These are phyloP conservation scores for Hysterium pulicare DNA, from an alignment of 2,329 filamentous ascomycete genomes.

Conservation along the genomic window DNA sequence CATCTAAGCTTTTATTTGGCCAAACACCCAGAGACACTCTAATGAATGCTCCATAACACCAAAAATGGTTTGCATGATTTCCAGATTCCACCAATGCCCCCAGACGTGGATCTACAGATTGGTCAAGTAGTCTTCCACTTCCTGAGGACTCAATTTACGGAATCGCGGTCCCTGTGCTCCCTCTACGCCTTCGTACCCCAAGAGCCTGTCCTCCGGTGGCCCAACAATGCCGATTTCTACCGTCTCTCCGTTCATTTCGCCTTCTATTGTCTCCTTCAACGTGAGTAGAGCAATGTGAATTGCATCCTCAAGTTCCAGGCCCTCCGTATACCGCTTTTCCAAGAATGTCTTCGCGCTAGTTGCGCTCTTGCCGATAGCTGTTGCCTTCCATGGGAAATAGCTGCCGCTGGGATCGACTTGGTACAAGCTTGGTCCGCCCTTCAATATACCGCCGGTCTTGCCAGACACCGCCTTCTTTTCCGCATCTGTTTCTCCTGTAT, in stretches of 20 bases:
- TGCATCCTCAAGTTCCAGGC: slow-evolving; percentile 93
- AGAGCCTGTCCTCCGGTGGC: slow-evolving; percentile 84
- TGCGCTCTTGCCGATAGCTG: slow-evolving; percentile 96
- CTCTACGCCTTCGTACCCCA: slow-evolving; percentile 87
- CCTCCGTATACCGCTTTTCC: slow-evolving; percentile 98
- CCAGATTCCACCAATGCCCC: neutral
- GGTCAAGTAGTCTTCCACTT: slow-evolving; percentile 99
- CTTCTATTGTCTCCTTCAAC: slow-evolving; percentile 98
- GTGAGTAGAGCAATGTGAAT: slow-evolving; percentile 97
- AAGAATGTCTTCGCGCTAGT: slow-evolving; percentile 98
- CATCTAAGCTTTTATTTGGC: too few relatives aligned
- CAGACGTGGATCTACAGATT: slow-evolving; percentile 67
- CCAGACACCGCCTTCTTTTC: slow-evolving; percentile 70
- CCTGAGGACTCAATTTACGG: slow-evolving; percentile 91
- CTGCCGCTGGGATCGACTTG: slow-evolving; percentile 98
- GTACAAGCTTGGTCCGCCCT: slow-evolving; percentile 95
- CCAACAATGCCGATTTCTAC: slow-evolving; percentile 99
- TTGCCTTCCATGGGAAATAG: slow-evolving; percentile 99
- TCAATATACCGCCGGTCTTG: slow-evolving; percentile 93
- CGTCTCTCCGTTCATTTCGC: slow-evolving; percentile 98
- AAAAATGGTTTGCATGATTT: slow-evolving; percentile 8
- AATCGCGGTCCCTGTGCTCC: slow-evolving; percentile 82
- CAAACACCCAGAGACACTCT: slow-evolving; percentile 11
- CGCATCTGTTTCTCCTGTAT: slow-evolving; percentile 50
- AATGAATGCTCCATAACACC: slow-evolving; percentile 8